Evolutionary conservation across 306 rosid species (phyloP).

Genomic region (Ziziphus jujuba): DNA sequence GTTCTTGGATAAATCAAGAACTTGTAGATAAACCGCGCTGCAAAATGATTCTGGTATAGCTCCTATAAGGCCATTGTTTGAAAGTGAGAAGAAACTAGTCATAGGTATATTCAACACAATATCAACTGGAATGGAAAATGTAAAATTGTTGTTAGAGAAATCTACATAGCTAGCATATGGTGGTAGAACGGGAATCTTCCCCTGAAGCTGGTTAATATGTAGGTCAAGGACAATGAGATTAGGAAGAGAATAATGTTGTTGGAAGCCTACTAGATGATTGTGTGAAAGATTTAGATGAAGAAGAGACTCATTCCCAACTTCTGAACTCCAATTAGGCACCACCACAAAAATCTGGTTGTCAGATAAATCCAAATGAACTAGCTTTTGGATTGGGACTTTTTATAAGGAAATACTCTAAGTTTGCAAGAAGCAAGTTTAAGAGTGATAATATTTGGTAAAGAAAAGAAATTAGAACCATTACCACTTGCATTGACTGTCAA

Average conservation of each 20-base stretch:
- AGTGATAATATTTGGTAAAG: not conserved
- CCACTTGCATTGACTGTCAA: not conserved
- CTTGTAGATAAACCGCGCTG: slow-evolving; percentile 26
- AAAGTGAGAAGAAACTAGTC: slow-evolving; percentile 10
- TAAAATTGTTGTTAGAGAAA: not conserved
- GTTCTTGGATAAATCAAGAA: slow-evolving; percentile 41
- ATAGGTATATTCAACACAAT: not conserved
- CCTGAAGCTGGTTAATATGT: not conserved
- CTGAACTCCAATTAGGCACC: not conserved
- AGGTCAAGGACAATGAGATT: not conserved
- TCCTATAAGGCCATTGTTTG: not conserved
- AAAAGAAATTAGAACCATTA: not conserved
- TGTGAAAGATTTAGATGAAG: slow-evolving; percentile 14
- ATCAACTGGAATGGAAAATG: not conserved
- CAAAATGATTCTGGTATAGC: slow-evolving; percentile 37
- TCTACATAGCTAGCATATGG: not conserved
- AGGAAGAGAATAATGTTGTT: not conserved
- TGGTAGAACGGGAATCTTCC: not conserved
- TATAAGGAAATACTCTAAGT: not conserved
- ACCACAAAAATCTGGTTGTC: not conserved
- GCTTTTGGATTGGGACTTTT: not conserved
- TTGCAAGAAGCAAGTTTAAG: not conserved
- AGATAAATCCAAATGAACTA: not conserved
- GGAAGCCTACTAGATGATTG: not conserved
- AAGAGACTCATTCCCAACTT: accelerated